phyloP scores from a whole-genome alignment of 345 rosid genomes.

The Murraya koenigii region DNA sequence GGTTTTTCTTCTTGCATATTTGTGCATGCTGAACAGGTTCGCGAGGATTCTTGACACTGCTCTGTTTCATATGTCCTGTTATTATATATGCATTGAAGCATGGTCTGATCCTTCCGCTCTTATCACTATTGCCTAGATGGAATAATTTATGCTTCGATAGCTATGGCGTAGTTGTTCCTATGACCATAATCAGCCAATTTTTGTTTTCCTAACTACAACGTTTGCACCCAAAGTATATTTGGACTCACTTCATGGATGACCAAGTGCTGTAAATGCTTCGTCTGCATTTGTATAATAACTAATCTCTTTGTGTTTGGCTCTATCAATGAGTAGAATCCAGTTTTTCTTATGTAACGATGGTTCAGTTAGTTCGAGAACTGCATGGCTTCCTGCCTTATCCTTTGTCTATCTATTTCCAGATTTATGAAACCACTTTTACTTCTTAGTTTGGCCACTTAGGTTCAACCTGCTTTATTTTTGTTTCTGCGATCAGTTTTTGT shows the following conservation, averaged over 20 bases:
- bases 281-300: not conserved
- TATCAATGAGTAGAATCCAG: not conserved
- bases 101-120: not conserved
- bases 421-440: not conserved
- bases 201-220: not conserved
- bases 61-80: not conserved
- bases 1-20: conserved; percentile 11
- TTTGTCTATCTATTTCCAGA: not conserved
- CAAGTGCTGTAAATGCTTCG: not conserved
- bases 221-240: not conserved
- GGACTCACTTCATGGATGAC: not conserved
- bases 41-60: not conserved
- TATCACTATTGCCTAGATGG: not conserved
- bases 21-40: not conserved
- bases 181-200: not conserved
- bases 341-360: not conserved
- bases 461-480: not conserved
- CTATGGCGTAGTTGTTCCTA: not conserved
- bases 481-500: not conserved
- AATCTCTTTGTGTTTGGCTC: not conserved
- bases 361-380: not conserved
- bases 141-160: not conserved
- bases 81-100: not conserved
- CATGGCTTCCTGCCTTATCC: not conserved
- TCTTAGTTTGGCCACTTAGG: not conserved